Evolutionary conservation across 306 rosid genomes (phyloP), one percentile per base, ranked within the genome.

Genomic region (Trichosanthes truncata): DNA sequence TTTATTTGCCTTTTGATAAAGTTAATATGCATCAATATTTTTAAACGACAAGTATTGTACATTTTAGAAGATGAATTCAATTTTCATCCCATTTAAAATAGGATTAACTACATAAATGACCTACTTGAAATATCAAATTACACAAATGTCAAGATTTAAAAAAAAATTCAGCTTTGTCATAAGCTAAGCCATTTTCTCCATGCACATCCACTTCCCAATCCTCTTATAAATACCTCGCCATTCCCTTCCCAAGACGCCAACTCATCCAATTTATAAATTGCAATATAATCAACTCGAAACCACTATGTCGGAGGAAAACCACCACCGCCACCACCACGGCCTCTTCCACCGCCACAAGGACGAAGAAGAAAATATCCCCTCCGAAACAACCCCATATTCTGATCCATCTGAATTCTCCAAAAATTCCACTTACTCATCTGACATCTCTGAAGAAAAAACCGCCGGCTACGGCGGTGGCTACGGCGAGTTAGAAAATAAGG

Each of bases 261-360:
- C 46, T 0, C 41, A 40, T 75, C 79, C 43, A 31, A 31, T 52
- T 23, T 17, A 23, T 7, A 52, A 33, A 55, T 51, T 48, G n/a
- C 35, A 51, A 14, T 25, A 41, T 17, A 18, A 25, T 74, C 56
- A 13, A 6, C 11, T 67, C 25, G 6, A 7, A 76, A 68, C 65
- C 68, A 80, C 78, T 55, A 92, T 92, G 97, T 65, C 97, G 31
- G 94, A 88, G 78, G 97, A 88, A 72, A 81, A 62, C 75, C 31
- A 11, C 52, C 49, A 36, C 68, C 15, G 36, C 72, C 72, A 6
- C 73, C 43, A 15, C 74, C 45, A 35, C 73, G 13, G 72, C 48
- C 80, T 77, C 72, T 82, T 85, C 90, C 90, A 84, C 77, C 97
- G 66, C 89, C 79, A 85, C 81, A 87, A 92, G 63, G 83, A 88